These are phyloP conservation scores for Combretum micranthum DNA, from an alignment of 345 rosid genomes.

Conservation along the genomic window DNA sequence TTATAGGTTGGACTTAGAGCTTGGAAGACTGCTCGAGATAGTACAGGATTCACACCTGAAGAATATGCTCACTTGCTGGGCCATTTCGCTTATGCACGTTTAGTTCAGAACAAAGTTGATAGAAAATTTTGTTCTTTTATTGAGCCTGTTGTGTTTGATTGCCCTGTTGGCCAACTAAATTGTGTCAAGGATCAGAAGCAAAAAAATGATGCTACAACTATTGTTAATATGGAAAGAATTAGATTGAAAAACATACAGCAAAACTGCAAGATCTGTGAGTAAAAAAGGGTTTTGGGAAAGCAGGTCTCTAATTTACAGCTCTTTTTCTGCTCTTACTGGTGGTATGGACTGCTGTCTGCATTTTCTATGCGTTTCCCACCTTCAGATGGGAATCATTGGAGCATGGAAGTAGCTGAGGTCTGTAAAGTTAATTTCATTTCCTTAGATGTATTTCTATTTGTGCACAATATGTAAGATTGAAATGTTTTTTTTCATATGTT, in stretches of 20 bases:
- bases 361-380: constrained; percentile 77
- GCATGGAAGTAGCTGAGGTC: constrained; percentile 63
- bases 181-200: constrained; percentile 27
- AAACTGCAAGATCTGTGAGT: constrained; percentile 66
- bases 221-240: constrained; percentile 52
- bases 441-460: constrained; percentile 11
- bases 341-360: constrained; percentile 89
- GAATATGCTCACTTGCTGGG: constrained; percentile 96
- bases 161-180: constrained; percentile 12
- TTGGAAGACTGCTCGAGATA: constrained; percentile 82
- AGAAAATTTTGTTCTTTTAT: constrained; percentile 24
- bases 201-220: constrained; percentile 22
- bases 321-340: constrained; percentile 95
- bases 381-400: constrained; percentile 95
- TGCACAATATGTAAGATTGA: too few species aligned
- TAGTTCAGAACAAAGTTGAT: constrained; percentile 71
- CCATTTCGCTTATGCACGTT: constrained; percentile 87
- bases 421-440: constrained; percentile 9
- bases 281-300: constrained; percentile 46
- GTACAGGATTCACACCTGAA: constrained; percentile 91
- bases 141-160: constrained; percentile 35
- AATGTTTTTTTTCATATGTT: too few species aligned
- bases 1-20: constrained; percentile 81
- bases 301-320: constrained; percentile 68
- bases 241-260: constrained; percentile 15